Evolutionary conservation across 352 stramenopile genomes (phyloP), one percentile per base, ranked within the genome.

Genomic region (Elongisporangium prolatum): DNA sequence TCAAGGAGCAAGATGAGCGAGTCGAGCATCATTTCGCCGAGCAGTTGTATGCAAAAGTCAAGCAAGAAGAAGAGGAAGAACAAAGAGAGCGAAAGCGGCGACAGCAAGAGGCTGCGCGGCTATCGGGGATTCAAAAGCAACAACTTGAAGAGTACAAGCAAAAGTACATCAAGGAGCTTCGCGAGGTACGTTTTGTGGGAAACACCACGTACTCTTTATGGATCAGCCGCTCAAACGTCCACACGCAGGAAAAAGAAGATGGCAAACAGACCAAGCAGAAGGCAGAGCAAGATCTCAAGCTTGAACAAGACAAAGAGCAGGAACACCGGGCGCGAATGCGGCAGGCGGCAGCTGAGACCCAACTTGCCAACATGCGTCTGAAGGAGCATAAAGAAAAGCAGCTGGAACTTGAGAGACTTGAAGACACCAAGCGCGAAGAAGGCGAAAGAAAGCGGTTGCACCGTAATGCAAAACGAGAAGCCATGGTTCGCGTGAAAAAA

Each of bases 81-180:
- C 64, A 71, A 48, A 61, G 53, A 0, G 65, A 79, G 38, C 72
- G 71, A 48, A 66, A 78, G 56, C 75, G 68, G 28, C 63, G 69
- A 10, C 72, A 86, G 21, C 55, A 63, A 21, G 80, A 91, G 58
- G 70, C 74, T 53, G 72, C 74, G 10, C 52, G 67, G 54, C 72
- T 96, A 17, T 81, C 77, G 6, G 40, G 44, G 18, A 74, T 77
- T 21, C 87, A 96, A 59, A 83, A 88, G 56, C 57, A 81, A 51
- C 86, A 96, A 63, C 79, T 96, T 22, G 80, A 88, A 40, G 82
- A 94, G 57, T 93, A 91, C 68, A 93, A 93, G 22, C 72, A 92
- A 50, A 77, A 77, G 3, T 90, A 93, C 59, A 90, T 96, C 38
- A 69, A 65, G 18, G 68, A 81, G 47, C 73, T 96, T 0, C 73